A percentile compares a stretch with the other conserved stretches of the same genome.
These are phyloP conservation scores for Halophytophthora batemanensis DNA, from an alignment of 352 stramenopile species.

Conservation along the genomic window DNA sequence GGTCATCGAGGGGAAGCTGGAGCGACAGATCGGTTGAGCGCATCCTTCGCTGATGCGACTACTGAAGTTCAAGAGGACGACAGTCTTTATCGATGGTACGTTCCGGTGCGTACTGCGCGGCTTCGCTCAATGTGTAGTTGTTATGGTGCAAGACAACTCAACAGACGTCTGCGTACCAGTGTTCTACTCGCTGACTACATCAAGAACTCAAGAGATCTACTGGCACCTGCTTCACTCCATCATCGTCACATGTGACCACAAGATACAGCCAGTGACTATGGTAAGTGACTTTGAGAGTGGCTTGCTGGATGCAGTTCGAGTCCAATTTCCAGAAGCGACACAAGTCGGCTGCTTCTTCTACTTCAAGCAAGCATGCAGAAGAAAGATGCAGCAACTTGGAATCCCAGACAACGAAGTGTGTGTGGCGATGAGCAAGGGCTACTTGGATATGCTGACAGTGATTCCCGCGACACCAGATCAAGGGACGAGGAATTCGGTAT, in stretches of 20 bases:
- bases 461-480: too few relatives aligned
- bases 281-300: constrained; percentile 21
- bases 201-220: constrained; percentile 8
- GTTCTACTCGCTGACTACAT: constrained; percentile 7
- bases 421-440: too few relatives aligned
- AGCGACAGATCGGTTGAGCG: constrained; percentile 16
- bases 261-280: constrained; percentile 8
- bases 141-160: constrained; percentile 10
- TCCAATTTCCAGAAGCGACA: constrained; percentile 10
- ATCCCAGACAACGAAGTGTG: constrained; percentile 3
- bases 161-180: constrained; percentile 6
- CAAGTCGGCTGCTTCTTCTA: constrained; percentile 19
- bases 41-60: constrained; percentile 10
- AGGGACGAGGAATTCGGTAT: too few relatives aligned
- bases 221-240: constrained; percentile 14
- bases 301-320: constrained; percentile 7
- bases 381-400: constrained; percentile 7
- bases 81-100: constrained; percentile 25
- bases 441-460: too few relatives aligned
- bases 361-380: constrained; percentile 7
- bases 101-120: constrained; percentile 12
- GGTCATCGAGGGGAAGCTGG: too few relatives aligned
- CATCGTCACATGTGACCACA: neutral
- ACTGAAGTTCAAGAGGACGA: constrained; percentile 9
- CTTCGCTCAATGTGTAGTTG: constrained; percentile 15